Base-by-base conservation (phyloP, 2,329 filamentous ascomycete species). In the Ceratocystis eucalypticola region DNA sequence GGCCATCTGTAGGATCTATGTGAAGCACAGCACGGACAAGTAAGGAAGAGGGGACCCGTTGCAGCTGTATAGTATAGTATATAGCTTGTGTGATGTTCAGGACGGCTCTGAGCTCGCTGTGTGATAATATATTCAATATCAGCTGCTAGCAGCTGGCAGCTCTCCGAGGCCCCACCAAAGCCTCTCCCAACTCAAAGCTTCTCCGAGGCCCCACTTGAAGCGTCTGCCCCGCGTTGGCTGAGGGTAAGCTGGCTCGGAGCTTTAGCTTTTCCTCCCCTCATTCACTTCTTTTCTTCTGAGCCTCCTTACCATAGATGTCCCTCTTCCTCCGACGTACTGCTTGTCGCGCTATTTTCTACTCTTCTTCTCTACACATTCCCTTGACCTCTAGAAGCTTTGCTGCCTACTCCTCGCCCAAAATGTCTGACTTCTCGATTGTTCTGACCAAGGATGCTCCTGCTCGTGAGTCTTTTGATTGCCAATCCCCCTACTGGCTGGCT, bases 401-500 rank as follows among this genome's bases (percentile, higher is more conserved):
- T 45, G 55, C 53, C 5, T 17, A 37, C 20, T 44, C 44, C 22
- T 62, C 64, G 28, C 45, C 30, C 66, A 68, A 68, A 33, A 68
- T 68, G 66, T 62, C 66, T 64, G 64, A 61, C 44, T 65, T 65
- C 48, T 61, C 61, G n/a, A 70, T 80, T 69, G 73, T 87, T 71
- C 80, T 81, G 73, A 81, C 81, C 75, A 81, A 83, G 76, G 78
- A 85, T 71, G 83, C 83, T 70, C 80, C 82, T 70, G 77, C 80
- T 71, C 79, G 82, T 84, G 75, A 75, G 82, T 80, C 7, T 20
- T 25, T 25, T 48, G 22, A 33, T 10, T 53, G 28, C 17, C 2
- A 41, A 41, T 1, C 12, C 4, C 37, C 37, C 1, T 41, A 12
- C 10, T 41, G 12, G 1, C 37, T 41, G 37, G 37, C 1, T 41